Conservation (phyloP, 2,329 filamentous ascomycete species). For the Fusarium aywerte region DNA sequence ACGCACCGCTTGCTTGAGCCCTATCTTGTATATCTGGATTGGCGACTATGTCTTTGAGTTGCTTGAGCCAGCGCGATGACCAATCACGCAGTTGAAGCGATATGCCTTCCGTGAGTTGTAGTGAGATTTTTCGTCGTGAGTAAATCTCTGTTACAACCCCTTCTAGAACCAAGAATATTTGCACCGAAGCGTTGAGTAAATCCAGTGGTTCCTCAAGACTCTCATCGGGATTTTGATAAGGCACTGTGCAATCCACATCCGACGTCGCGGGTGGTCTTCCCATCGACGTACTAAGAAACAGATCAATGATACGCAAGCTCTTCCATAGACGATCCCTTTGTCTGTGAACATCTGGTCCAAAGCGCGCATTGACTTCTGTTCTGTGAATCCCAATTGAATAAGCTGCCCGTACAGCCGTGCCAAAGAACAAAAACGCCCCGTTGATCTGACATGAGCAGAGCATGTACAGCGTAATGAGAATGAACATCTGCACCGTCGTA, state of each 20-base stretch:
- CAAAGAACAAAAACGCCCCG: constrained; percentile 65
- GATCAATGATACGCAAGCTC: constrained; percentile 62
- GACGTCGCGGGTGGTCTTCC: constrained; percentile 64
- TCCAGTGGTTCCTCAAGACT: constrained; percentile 56
- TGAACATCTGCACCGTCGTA: constrained; percentile 61
- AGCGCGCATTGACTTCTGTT: constrained; percentile 64
- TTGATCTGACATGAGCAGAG: constrained; percentile 66
- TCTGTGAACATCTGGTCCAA: constrained; percentile 56
- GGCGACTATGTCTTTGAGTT: constrained; percentile 54
- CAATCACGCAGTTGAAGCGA: constrained; percentile 64
- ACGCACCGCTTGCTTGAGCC: constrained; percentile 57
- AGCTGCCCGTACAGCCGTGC: constrained; percentile 62
- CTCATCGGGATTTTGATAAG: constrained; percentile 54
- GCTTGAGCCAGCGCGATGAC: constrained; percentile 60
- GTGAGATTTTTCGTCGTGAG: constrained; percentile 63
- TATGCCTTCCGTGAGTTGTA: constrained; percentile 64
- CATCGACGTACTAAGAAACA: constrained; percentile 65
- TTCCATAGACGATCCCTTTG: constrained; percentile 65
- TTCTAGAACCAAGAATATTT: constrained; percentile 64
- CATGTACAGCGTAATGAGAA: constrained; percentile 64
- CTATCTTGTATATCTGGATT: constrained; percentile 35
- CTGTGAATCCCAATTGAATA: constrained; percentile 65
- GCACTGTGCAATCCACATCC: constrained; percentile 65
- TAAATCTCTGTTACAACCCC: constrained; percentile 63
- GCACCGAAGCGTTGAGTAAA: constrained; percentile 62